These are phyloP conservation scores for Handroanthus guayacan DNA, from an alignment of 257 asterid genomes.

Conservation along the genomic window DNA sequence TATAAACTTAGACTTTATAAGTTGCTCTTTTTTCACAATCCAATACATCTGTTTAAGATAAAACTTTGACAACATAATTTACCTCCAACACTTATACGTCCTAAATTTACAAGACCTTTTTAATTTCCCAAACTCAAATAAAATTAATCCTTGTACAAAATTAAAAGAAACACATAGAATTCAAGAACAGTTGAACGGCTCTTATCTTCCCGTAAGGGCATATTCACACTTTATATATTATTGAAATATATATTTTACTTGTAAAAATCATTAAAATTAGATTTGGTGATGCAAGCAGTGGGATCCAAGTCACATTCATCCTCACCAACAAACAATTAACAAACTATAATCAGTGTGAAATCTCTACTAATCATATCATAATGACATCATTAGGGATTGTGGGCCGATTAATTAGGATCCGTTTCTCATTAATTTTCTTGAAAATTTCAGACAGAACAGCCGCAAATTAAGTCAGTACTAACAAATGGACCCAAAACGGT, in stretches of 20 bases:
- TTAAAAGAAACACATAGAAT: no score
- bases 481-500: not conserved
- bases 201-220: constrained; percentile 10
- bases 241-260: not conserved
- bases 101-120: no score
- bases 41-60: no score
- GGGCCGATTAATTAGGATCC: not conserved
- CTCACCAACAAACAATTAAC: not conserved
- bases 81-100: no score
- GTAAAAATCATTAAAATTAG: not conserved
- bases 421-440: not conserved
- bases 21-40: no score
- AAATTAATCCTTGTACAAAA: no score
- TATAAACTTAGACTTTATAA: no score
- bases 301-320: not conserved
- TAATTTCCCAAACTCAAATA: no score
- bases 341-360: not conserved
- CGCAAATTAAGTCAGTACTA: not conserved
- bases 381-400: no score
- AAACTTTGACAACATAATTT: no score
- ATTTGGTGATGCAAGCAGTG: constrained; percentile 8
- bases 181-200: not conserved
- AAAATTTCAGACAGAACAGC: not conserved
- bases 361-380: not conserved
- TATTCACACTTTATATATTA: not conserved